Conservation (phyloP, 148 eudicot genomes). For the Amaranthus cruentus region DNA sequence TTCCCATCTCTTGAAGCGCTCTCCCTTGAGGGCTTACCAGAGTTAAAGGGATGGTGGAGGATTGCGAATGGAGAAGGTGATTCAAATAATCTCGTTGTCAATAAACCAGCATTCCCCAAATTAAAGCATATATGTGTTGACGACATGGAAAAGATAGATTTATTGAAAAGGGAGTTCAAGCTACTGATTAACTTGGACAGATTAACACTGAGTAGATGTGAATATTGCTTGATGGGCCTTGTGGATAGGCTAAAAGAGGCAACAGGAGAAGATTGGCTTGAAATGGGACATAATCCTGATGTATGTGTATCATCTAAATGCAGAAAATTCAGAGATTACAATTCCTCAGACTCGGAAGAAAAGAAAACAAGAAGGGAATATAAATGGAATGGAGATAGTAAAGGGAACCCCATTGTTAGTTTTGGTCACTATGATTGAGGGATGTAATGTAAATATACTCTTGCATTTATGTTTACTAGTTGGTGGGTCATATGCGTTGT, state of each 20-base stretch:
- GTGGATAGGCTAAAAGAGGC: background rate
- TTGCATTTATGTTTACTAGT: too few relatives aligned
- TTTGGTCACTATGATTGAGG: too few relatives aligned
- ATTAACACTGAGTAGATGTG: background rate
- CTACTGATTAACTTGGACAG: background rate
- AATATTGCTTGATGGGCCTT: background rate
- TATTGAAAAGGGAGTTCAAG: background rate
- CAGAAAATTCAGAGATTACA: too few relatives aligned
- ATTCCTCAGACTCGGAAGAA: too few relatives aligned
- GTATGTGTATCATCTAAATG: background rate
- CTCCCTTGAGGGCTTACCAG: background rate
- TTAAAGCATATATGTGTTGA: background rate
- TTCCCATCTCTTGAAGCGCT: background rate
- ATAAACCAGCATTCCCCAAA: background rate
- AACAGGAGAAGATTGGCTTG: constrained; percentile 7
- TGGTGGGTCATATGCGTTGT: too few relatives aligned
- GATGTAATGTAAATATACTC: too few relatives aligned
- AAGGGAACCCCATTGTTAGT: too few relatives aligned
- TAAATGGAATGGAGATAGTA: too few relatives aligned
- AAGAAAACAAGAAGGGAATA: too few relatives aligned
- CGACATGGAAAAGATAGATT: background rate
- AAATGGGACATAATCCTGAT: background rate
- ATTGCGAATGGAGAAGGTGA: background rate
- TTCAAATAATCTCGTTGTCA: background rate
- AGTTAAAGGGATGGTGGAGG: background rate